phyloP scores from a whole-genome alignment of 805 yeast species.

The Henningerozyma blattae region DNA sequence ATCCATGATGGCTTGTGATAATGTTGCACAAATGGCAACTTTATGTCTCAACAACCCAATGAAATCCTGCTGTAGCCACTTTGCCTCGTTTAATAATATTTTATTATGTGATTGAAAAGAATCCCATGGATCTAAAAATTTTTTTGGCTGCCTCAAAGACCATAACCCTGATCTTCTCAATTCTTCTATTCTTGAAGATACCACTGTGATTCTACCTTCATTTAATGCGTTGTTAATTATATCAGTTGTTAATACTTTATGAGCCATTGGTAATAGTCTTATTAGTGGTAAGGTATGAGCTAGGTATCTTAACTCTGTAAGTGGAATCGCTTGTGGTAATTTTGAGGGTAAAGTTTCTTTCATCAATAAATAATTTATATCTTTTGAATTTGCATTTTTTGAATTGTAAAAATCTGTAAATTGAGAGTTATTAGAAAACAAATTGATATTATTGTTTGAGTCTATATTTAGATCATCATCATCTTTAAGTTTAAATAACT shows the following conservation, averaged over 20 bases:
- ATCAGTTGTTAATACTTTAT: slow-evolving; percentile 76
- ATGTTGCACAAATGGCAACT: slow-evolving; percentile 51
- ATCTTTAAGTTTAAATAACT: slow-evolving; percentile 9
- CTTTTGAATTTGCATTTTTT: slow-evolving; percentile 31
- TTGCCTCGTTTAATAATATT: slow-evolving; percentile 58
- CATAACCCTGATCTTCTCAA: slow-evolving; percentile 77
- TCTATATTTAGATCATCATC: slow-evolving; percentile 5
- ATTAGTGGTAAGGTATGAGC: slow-evolving; percentile 82
- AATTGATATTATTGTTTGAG: not conserved
- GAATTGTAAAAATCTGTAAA: slow-evolving; percentile 16
- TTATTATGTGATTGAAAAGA: slow-evolving; percentile 54
- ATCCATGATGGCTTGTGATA: slow-evolving; percentile 65
- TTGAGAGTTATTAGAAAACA: not conserved
- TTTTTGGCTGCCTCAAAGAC: slow-evolving; percentile 79
- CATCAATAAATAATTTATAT: slow-evolving; percentile 34
- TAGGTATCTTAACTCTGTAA: slow-evolving; percentile 76
- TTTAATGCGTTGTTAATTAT: slow-evolving; percentile 73
- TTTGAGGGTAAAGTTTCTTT: slow-evolving; percentile 42
- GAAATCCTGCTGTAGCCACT: slow-evolving; percentile 75
- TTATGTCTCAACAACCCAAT: slow-evolving; percentile 60
- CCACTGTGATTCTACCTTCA: slow-evolving; percentile 85
- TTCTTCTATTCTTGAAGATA: slow-evolving; percentile 85
- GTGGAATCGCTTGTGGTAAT: slow-evolving; percentile 46
- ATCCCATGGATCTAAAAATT: slow-evolving; percentile 53
- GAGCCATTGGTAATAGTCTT: slow-evolving; percentile 71